These are phyloP conservation scores for Pachysolen tannophilus DNA, from an alignment of 805 yeast species.

Conservation along the genomic window DNA sequence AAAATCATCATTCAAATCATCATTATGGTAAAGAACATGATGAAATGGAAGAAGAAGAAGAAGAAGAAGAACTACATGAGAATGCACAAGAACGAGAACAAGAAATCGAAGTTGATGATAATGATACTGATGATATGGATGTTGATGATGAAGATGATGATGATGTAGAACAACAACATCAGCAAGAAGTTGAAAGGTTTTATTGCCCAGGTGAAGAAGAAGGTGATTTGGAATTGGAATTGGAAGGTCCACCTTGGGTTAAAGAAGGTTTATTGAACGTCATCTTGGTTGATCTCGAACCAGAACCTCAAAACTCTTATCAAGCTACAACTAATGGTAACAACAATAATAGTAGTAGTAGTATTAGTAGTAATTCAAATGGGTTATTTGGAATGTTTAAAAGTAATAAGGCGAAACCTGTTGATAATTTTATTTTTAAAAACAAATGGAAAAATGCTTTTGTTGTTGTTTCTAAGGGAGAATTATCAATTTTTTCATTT, in stretches of 20 bases:
- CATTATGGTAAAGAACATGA: no score
- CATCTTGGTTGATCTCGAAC: slow-evolving; percentile 19
- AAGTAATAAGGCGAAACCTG: slow-evolving; percentile 24
- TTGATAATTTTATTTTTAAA: slow-evolving; percentile 47
- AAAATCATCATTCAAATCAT: no score
- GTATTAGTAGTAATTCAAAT: neutral
- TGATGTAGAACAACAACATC: neutral
- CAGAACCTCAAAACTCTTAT: slow-evolving; percentile 22
- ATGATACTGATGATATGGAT: neutral
- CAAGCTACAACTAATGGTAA: neutral
- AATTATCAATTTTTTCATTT: slow-evolving; percentile 36
- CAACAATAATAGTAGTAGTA: neutral
- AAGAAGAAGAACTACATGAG: no score
- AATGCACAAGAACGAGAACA: no score
- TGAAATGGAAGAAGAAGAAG: no score
- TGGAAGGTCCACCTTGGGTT: slow-evolving; percentile 70
- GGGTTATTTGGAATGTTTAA: slow-evolving; percentile 1
- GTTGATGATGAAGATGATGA: neutral
- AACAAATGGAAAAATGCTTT: no score
- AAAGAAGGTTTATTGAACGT: slow-evolving; percentile 59
- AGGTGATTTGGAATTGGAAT: slow-evolving; percentile 53
- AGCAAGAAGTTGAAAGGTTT: slow-evolving; percentile 1
- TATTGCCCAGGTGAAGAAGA: slow-evolving; percentile 26
- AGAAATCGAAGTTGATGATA: no score
- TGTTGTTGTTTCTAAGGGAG: slow-evolving; percentile 67